Evolutionary conservation across 768 basidiomycete genomes (phyloP).

Genomic region (Kwoniella newhampshirensis): DNA sequence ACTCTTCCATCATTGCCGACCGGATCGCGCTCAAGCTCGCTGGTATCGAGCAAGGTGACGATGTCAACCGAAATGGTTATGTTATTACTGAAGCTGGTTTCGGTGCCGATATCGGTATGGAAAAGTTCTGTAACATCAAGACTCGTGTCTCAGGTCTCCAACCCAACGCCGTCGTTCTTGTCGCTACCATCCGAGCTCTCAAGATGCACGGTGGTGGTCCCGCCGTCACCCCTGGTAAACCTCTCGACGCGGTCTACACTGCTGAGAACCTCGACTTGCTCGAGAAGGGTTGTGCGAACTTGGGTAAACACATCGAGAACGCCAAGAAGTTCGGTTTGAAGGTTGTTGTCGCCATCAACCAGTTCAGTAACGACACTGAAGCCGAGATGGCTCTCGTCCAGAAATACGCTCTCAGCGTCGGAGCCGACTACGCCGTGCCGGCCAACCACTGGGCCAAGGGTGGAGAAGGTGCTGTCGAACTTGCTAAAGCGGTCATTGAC

Average conservation of each 20-base stretch:
- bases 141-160: slow-evolving; percentile 87
- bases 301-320: slow-evolving; percentile 90
- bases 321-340: slow-evolving; percentile 94
- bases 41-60: slow-evolving; percentile 88
- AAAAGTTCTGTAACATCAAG: slow-evolving; percentile 98
- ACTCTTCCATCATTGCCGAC: slow-evolving; percentile 98
- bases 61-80: slow-evolving; percentile 77
- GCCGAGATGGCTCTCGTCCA: slow-evolving; percentile 86
- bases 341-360: slow-evolving; percentile 92
- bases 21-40: slow-evolving; percentile 94
- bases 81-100: slow-evolving; percentile 98
- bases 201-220: slow-evolving; percentile 99
- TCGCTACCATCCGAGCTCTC: slow-evolving; percentile 93
- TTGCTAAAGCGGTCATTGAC: slow-evolving; percentile 87
- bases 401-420: slow-evolving; percentile 72
- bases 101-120: slow-evolving; percentile 87
- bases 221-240: slow-evolving; percentile 92
- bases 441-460: slow-evolving; percentile 98
- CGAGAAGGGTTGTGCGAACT: slow-evolving; percentile 86
- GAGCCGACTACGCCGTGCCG: slow-evolving; percentile 91
- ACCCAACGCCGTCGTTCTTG: slow-evolving; percentile 92
- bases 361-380: slow-evolving; percentile 86
- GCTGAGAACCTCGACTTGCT: slow-evolving; percentile 87
- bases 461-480: slow-evolving; percentile 80
- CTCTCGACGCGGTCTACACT: slow-evolving; percentile 88